These are phyloP conservation scores for Euphorbia peplus DNA, from an alignment of 345 rosid species.

Conservation along the genomic window DNA sequence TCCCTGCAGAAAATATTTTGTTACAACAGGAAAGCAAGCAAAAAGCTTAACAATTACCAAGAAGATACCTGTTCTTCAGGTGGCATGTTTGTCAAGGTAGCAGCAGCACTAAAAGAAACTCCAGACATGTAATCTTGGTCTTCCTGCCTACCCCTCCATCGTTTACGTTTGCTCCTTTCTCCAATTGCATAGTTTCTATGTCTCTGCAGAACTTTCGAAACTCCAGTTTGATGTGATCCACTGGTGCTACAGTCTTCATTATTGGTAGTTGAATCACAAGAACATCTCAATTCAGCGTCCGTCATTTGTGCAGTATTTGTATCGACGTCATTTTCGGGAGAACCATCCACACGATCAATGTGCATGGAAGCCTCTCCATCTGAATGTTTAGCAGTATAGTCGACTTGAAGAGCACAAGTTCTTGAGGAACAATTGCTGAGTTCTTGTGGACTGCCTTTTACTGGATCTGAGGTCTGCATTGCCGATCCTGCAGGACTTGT, in stretches of 20 bases:
- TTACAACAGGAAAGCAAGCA: slow-evolving; percentile 9
- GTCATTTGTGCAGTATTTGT: slow-evolving; percentile 39
- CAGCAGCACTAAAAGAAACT: slow-evolving; percentile 33
- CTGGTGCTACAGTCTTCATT: slow-evolving; percentile 83
- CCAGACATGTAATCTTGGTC: slow-evolving; percentile 43
- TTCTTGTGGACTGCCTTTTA: slow-evolving; percentile 42
- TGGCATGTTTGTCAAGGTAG: slow-evolving; percentile 23
- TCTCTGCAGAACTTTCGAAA: slow-evolving; percentile 40
- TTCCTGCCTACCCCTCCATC: slow-evolving; percentile 87
- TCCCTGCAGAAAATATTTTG: slow-evolving; percentile 30
- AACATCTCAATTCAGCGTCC: slow-evolving; percentile 53
- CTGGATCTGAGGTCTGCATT: slow-evolving; percentile 34
- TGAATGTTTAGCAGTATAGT: slow-evolving; percentile 44
- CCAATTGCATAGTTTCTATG: slow-evolving; percentile 46
- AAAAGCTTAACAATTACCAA: slow-evolving; percentile 9
- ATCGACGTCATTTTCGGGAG: slow-evolving; percentile 43
- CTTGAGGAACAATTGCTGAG: slow-evolving; percentile 43
- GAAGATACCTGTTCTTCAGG: slow-evolving; percentile 39
- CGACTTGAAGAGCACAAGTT: slow-evolving; percentile 50
- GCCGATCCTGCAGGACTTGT: slow-evolving; percentile 27
- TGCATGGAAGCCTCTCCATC: slow-evolving; percentile 51
- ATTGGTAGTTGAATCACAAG: slow-evolving; percentile 47
- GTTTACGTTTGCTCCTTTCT: slow-evolving; percentile 81
- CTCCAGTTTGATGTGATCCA: slow-evolving; percentile 52
- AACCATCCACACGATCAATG: slow-evolving; percentile 36